These are phyloP conservation scores for Paraglomus brasilianum DNA, from an alignment of 192 early-diverging fungal species.

Conservation along the genomic window DNA sequence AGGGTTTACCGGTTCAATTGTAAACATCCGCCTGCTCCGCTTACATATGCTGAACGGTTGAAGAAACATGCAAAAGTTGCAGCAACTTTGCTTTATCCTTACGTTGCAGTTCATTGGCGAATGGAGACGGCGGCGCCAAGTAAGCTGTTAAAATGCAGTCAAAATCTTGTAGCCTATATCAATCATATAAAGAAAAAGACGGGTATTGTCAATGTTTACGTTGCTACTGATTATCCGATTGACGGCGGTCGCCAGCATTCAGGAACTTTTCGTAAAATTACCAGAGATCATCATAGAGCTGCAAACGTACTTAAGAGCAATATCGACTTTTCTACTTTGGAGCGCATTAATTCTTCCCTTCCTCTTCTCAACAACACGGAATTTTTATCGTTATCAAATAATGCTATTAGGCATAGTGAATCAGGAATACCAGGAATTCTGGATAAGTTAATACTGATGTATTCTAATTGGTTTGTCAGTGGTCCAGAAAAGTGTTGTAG, in stretches of 20 bases:
- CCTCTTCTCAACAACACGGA: background rate
- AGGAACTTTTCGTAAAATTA: background rate
- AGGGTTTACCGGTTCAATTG: too few relatives aligned
- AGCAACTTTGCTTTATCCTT: background rate
- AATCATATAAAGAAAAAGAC: background rate
- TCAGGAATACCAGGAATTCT: background rate
- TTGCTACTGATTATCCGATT: slow-evolving; percentile 2
- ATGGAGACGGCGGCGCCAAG: background rate
- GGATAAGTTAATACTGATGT: slow-evolving; percentile 3
- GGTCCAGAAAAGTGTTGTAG: slow-evolving; percentile 10
- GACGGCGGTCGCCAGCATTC: background rate
- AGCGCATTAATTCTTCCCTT: background rate
- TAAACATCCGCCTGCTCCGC: too few relatives aligned
- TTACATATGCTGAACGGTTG: background rate
- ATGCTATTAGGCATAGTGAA: background rate
- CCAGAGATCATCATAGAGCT: background rate
- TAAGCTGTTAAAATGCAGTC: slow-evolving; percentile 6
- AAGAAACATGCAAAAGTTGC: background rate
- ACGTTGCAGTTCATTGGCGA: slow-evolving; percentile 18
- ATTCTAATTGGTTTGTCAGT: slow-evolving; percentile 9
- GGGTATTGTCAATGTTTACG: slow-evolving; percentile 1
- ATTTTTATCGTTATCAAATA: background rate
- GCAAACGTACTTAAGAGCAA: background rate
- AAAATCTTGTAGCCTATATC: background rate
- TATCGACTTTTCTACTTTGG: background rate